phyloP scores from a whole-genome alignment of 129 eudicot genomes.

The Flaveria linearis region DNA sequence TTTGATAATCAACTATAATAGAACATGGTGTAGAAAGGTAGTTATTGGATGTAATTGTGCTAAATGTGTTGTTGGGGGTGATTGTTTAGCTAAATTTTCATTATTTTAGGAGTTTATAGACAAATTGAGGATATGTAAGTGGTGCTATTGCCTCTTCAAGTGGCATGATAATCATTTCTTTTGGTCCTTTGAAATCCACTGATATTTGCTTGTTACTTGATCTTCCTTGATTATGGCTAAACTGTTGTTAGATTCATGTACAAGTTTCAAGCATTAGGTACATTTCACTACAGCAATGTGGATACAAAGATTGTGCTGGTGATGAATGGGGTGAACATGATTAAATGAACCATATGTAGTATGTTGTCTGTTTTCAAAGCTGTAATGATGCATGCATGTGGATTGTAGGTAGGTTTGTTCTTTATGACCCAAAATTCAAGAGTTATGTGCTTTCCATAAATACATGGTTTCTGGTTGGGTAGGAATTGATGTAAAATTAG shows the following conservation, averaged over 20 bases:
- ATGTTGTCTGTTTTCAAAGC: constrained; percentile 11
- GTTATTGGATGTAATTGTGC: not conserved
- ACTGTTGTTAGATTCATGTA: not conserved
- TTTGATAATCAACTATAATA: too few species aligned
- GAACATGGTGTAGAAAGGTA: not conserved
- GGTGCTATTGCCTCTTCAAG: not conserved
- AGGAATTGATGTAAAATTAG: not conserved
- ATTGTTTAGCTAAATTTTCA: not conserved
- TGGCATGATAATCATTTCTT: not conserved
- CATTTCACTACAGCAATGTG: not conserved
- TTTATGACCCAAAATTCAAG: constrained; percentile 18
- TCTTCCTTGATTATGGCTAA: constrained; percentile 4
- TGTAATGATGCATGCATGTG: constrained; percentile 10
- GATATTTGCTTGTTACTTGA: constrained; percentile 14
- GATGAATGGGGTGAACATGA: constrained; percentile 11
- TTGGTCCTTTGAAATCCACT: not conserved
- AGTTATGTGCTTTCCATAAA: constrained; percentile 25
- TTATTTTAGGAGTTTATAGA: not conserved
- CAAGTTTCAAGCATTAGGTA: not conserved
- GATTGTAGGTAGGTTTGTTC: not conserved
- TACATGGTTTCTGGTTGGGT: constrained; percentile 24
- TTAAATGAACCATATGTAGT: constrained; percentile 20
- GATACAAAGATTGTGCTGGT: constrained; percentile 2
- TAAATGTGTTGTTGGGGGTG: not conserved
- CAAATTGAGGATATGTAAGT: not conserved